A percentile compares a stretch with the other conserved stretches of the same genome.
phyloP scores from a whole-genome alignment of 2,329 filamentous ascomycete species.

The Pezicula radicicola region DNA sequence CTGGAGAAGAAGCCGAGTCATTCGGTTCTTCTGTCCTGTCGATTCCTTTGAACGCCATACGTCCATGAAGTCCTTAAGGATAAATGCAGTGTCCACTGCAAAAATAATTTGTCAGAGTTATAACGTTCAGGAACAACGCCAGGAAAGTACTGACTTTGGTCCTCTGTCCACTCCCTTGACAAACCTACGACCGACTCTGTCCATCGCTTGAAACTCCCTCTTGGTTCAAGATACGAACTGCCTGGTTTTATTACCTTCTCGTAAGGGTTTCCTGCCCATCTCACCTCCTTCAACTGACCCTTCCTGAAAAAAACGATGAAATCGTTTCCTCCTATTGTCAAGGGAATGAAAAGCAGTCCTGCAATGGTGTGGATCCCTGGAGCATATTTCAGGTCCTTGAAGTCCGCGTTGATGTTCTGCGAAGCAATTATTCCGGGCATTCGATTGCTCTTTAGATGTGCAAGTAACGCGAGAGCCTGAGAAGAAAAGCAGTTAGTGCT shows the following conservation, averaged over 20 bases:
- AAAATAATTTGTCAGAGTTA: background rate
- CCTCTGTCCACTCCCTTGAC: conserved; percentile 20
- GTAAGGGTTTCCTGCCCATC: conserved; percentile 20
- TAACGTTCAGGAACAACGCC: background rate
- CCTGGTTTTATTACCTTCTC: conserved; percentile 13
- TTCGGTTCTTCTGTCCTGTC: conserved; percentile 12
- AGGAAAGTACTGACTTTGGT: conserved; percentile 10
- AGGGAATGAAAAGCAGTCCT: conserved; percentile 17
- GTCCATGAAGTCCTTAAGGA: conserved; percentile 18
- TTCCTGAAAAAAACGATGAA: conserved; percentile 20
- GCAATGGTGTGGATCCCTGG: conserved; percentile 6
- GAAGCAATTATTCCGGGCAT: conserved; percentile 11
- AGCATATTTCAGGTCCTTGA: conserved; percentile 9
- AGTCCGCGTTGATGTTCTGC: conserved; percentile 15
- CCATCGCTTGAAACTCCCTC: conserved; percentile 18
- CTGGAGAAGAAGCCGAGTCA: conserved; percentile 16
- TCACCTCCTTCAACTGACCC: conserved; percentile 15
- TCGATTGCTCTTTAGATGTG: conserved; percentile 13
- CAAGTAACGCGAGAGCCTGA: conserved; percentile 13
- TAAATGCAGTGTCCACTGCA: conserved; percentile 17
- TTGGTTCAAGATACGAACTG: conserved; percentile 13
- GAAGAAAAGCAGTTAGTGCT: no score
- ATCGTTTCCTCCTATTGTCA: conserved; percentile 13
- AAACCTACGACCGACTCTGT: conserved; percentile 15
- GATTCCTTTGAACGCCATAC: conserved; percentile 19